phyloP scores from a whole-genome alignment of 306 rosid species.

The Gleditsia sinensis region DNA sequence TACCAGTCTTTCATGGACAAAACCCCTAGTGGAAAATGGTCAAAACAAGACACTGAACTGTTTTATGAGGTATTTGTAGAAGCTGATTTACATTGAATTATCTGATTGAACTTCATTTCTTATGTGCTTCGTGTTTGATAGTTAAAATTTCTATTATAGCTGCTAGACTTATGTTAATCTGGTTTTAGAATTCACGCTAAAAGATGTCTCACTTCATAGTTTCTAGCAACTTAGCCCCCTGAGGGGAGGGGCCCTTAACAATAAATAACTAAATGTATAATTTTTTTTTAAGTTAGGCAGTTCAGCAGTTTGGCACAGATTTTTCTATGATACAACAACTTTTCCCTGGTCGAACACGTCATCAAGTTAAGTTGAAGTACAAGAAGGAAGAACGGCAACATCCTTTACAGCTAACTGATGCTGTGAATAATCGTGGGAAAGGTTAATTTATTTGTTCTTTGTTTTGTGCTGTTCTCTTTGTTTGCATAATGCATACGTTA shows the following conservation, averaged over 20 bases:
- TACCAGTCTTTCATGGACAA: constrained; percentile 80
- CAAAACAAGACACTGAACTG: constrained; percentile 74
- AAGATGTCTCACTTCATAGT: constrained; percentile 1
- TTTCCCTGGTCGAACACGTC: constrained; percentile 69
- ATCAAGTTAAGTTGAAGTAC: constrained; percentile 74
- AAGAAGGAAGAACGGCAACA: constrained; percentile 77
- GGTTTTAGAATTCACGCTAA: neutral
- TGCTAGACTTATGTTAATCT: neutral
- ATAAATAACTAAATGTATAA: neutral
- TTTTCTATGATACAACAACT: constrained; percentile 74
- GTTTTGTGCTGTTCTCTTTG: constrained; percentile 13
- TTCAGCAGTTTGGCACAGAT: constrained; percentile 76
- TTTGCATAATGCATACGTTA: neutral
- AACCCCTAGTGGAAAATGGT: constrained; percentile 75
- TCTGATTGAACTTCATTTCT: neutral
- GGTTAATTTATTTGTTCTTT: constrained; percentile 47
- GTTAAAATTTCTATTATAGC: neutral
- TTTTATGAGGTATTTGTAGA: constrained; percentile 67
- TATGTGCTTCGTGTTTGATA: neutral
- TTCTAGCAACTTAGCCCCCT: neutral
- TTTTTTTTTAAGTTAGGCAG: constrained; percentile 46
- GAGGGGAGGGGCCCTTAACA: constrained; percentile 10
- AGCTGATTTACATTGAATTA: neutral
- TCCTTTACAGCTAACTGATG: constrained; percentile 60
- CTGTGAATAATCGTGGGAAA: constrained; percentile 52